A percentile compares a stretch with the other conserved stretches of the same genome.
Evolutionary conservation across 2,329 filamentous ascomycete species (phyloP).

Genomic region (Ophiocordyceps camponoti-rufipedis): DNA sequence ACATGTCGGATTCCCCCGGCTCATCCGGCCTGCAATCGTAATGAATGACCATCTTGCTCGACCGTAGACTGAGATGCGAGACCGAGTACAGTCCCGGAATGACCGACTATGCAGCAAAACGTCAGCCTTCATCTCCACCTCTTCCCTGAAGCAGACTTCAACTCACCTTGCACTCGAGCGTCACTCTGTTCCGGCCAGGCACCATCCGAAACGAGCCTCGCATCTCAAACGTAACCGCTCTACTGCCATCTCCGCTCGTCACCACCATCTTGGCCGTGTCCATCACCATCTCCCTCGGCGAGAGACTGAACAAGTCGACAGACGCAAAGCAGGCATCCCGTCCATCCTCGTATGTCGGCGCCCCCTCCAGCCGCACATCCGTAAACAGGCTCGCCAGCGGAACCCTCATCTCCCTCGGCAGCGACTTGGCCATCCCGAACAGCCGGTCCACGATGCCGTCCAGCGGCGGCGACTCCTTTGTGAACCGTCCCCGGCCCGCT

Average conservation of each 20-base stretch:
- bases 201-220: constrained; percentile 14
- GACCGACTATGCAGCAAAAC: constrained; percentile 29
- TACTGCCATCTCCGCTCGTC: constrained; percentile 33
- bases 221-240: constrained; percentile 31
- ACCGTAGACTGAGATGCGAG: constrained; percentile 48
- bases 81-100: constrained; percentile 59
- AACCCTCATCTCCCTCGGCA: constrained; percentile 42
- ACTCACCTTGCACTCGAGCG: constrained; percentile 17
- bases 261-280: constrained; percentile 48
- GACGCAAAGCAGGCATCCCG: constrained; percentile 59
- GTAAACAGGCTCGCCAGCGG: constrained; percentile 59
- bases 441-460: constrained; percentile 29
- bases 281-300: constrained; percentile 51
- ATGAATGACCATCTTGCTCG: constrained; percentile 44
- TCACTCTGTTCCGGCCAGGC: constrained; percentile 28
- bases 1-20: constrained; percentile 27
- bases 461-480: constrained; percentile 18
- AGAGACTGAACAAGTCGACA: constrained; percentile 50
- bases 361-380: constrained; percentile 46
- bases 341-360: constrained; percentile 49
- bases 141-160: constrained; percentile 1
- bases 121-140: background rate
- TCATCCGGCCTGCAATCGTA: constrained; percentile 41
- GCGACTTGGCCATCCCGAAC: constrained; percentile 22
- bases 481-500: constrained; percentile 4